Evolutionary conservation across 2,329 filamentous ascomycete genomes (phyloP), one percentile per base, ranked within the genome.

Genomic region (Cadophora luteo-olivacea): DNA sequence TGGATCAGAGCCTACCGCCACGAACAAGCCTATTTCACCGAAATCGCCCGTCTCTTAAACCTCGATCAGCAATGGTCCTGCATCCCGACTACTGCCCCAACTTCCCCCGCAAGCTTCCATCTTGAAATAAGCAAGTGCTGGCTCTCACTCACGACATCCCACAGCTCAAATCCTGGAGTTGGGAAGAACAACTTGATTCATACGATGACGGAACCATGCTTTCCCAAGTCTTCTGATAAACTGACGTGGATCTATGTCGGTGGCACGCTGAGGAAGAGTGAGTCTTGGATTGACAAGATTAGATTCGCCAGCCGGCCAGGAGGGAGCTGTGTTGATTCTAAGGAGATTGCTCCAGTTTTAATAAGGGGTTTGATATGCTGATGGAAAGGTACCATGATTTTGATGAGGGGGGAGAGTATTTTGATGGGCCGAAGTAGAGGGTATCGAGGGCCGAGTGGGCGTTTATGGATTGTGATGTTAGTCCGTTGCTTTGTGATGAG

Each of bases 161-260:
- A 12, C 57, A 45, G 22, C 57, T 60, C 9, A 38, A 22, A 19
- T 38, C 29, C 7, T 60, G 57, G 57, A 32, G 36, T 14, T 41
- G 16, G 19, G 4, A 41, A 19, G n/a, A 8, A 32, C 33, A 60
- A 32, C 4, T 58, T 14, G 19, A 24, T 22, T 8, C 45, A 9
- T 24, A 41, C 16, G 57, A 24, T 24, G 33, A 45, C 6, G 57
- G 57, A 36, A 45, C 36, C 11, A 25, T 16, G n/a, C 57, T 49
- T 6, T 49, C 45, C 45, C 2, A 49, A 24, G 24, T 36, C n/a
- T 22, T 33, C 32, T 8, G 57, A 24, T 24, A 29, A 33, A 16
- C 32, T 38, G 55, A 36, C 55, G 14, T 38, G 57, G 57, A 36
- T 60, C 5, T 60, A 60, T 45, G 16, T 60, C 11, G 57, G 57